Percentiles rank a stretch among this genome's conserved stretches.
These are phyloP conservation scores for Aplosporella prunicola DNA, from an alignment of 2,329 filamentous ascomycete genomes.

Conservation along the genomic window DNA sequence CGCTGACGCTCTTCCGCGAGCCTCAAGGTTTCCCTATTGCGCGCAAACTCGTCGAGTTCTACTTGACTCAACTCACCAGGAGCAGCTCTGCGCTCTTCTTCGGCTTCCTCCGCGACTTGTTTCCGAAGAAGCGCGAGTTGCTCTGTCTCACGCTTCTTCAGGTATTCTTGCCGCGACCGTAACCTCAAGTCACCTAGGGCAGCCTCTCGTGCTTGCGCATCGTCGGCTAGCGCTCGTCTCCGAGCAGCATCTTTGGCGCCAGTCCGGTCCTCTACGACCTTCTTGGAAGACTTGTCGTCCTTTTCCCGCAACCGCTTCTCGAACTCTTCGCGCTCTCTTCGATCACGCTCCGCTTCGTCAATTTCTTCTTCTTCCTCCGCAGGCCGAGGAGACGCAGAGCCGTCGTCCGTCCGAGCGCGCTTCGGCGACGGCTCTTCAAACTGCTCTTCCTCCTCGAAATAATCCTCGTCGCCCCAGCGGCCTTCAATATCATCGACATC, in stretches of 20 bases:
- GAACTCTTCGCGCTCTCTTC: slow-evolving; percentile 69
- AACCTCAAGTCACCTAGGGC: slow-evolving; percentile 74
- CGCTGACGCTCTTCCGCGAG: slow-evolving; percentile 74
- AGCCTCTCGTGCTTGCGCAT: slow-evolving; percentile 55
- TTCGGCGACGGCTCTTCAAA: slow-evolving; percentile 63
- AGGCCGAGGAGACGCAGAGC: slow-evolving; percentile 43
- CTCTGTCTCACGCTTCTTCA: slow-evolving; percentile 86
- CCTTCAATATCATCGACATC: slow-evolving; percentile 57
- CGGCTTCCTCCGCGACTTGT: slow-evolving; percentile 81
- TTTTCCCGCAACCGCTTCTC: slow-evolving; percentile 64
- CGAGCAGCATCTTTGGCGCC: slow-evolving; percentile 47
- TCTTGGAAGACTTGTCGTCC: slow-evolving; percentile 61
- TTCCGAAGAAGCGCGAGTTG: slow-evolving; percentile 75
- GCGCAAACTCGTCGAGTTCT: slow-evolving; percentile 80
- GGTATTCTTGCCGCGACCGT: slow-evolving; percentile 80
- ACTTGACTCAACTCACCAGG: slow-evolving; percentile 64
- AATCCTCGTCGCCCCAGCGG: slow-evolving; percentile 73
- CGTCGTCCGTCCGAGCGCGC: slow-evolving; percentile 32
- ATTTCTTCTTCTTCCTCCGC: slow-evolving; percentile 37
- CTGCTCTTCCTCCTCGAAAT: slow-evolving; percentile 45
- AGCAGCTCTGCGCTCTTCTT: slow-evolving; percentile 59
- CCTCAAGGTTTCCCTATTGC: slow-evolving; percentile 68
- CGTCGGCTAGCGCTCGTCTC: slow-evolving; percentile 52
- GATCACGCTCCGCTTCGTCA: slow-evolving; percentile 55
- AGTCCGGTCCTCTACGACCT: slow-evolving; percentile 53